Evolutionary conservation across 1,284 basidiomycete species (phyloP), one percentile per base, ranked within the genome.

Genomic region (Boletellus sp.): DNA sequence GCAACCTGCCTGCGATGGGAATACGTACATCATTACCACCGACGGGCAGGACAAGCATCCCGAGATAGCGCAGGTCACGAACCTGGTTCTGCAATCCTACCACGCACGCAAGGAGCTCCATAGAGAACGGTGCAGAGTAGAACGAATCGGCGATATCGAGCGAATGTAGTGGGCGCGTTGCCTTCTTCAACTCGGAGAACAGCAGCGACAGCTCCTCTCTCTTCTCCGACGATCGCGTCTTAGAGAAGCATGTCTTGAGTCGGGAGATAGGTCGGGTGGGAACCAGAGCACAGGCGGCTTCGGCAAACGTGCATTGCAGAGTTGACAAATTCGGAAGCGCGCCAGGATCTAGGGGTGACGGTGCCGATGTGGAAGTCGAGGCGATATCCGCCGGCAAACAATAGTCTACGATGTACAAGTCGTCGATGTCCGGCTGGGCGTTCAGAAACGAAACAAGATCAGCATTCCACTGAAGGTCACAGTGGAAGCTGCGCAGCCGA

Each of bases 181-280:
- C 73, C 13, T 63, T 64, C 33, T 57, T 66, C 36, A 82, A 57
- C 41, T 70, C 73, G 5, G 69, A 65, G 42, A 80, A 64, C 20
- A 84, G 65, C 3, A 69, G 48, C 0, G 57, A 53, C 62, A 82
- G 64, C 56, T 84, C 82, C 2, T 64, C 64, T 21, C 70, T 69
- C 63, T 82, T 82, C 30, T 73, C 76, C 8, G 53, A 55, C 3
- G 64, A 45, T 43, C 69, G 68, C n/a, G 75, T 68, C 43, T 69
- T 69, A 19, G 82, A 82, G 59, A 84, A 79, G 54, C 81, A 84
- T n/a, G 82, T 82, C 60, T 84, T 84, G 49, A 84, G 69, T 43
- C 74, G 76, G 2, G 73, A 71, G 35, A 84, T 63, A 4, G 82
- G 80, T 2, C 82, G 69, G 11, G 68, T 68, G 1, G 80, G 79